These are phyloP conservation scores for Leccinum longicurvipes DNA, from an alignment of 768 basidiomycete species.

Conservation along the genomic window DNA sequence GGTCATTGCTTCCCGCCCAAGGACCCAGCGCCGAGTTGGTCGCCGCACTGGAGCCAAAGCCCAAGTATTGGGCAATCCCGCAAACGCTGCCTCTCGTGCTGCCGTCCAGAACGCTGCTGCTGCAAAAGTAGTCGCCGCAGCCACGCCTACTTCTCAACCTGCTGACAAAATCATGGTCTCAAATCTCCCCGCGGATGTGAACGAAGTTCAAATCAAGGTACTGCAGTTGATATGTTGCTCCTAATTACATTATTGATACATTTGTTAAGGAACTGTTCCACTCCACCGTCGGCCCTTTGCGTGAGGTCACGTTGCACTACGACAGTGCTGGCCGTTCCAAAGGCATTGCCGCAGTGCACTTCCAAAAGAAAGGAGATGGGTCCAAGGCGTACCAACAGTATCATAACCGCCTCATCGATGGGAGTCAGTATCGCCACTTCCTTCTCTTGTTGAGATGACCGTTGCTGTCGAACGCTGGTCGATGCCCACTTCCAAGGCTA, in stretches of 20 bases:
- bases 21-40: conserved; percentile 35
- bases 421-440: conserved; percentile 90
- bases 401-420: conserved; percentile 99
- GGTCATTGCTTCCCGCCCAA: conserved; percentile 68
- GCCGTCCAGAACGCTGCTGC: conserved; percentile 45
- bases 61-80: conserved; percentile 58
- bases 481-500: conserved; percentile 18
- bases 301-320: conserved; percentile 81
- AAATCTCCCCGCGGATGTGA: conserved; percentile 90
- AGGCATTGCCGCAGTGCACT: conserved; percentile 84
- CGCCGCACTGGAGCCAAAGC: conserved; percentile 48
- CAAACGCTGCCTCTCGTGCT: conserved; percentile 50
- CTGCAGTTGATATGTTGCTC: conserved; percentile 13
- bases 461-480: conserved; percentile 24
- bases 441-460: conserved; percentile 29
- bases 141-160: conserved; percentile 35
- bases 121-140: conserved; percentile 38
- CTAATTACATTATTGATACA: conserved; percentile 2
- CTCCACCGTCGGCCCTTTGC: conserved; percentile 83
- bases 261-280: conserved; percentile 81
- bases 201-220: conserved; percentile 91
- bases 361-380: conserved; percentile 84
- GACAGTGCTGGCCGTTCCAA: conserved; percentile 85
- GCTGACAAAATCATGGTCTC: conserved; percentile 95
- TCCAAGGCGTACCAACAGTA: conserved; percentile 91